Percentiles rank a stretch among this genome's conserved stretches.
Conservation (phyloP, 2,329 filamentous ascomycete species). For the Delphinella strobiligena region DNA sequence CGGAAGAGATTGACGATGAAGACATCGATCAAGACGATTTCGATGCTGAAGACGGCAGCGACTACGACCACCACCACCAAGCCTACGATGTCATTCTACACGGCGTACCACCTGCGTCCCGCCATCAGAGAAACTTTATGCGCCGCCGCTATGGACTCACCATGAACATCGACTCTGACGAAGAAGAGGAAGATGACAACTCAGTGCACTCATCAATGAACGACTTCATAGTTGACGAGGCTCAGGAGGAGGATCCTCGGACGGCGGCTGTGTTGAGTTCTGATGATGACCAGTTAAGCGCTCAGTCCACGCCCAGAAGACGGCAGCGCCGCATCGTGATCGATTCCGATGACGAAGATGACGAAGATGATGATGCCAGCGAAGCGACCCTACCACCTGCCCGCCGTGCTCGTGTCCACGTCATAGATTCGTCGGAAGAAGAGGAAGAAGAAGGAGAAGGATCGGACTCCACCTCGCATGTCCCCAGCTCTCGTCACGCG, state of each 20-base stretch:
- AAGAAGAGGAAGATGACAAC: constrained; percentile 12
- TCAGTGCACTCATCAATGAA: constrained; percentile 6
- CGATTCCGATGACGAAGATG: constrained; percentile 2
- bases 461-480: not conserved
- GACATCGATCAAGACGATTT: constrained; percentile 22
- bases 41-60: constrained; percentile 23
- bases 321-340: not conserved
- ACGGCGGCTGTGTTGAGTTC: constrained; percentile 1
- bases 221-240: constrained; percentile 14
- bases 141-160: not conserved
- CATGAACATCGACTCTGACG: constrained; percentile 10
- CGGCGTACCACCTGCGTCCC: not conserved
- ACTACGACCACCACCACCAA: not conserved
- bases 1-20: constrained; percentile 19
- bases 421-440: constrained; percentile 3
- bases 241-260: constrained; percentile 7
- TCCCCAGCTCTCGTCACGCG: not conserved
- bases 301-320: not conserved
- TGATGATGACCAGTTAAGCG: not conserved
- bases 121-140: not conserved
- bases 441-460: constrained; percentile 1
- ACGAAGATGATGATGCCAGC: constrained; percentile 1
- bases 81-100: not conserved
- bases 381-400: no score
- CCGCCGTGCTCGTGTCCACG: no score